Base-by-base conservation (phyloP, 2,329 filamentous ascomycete species). In the Penicillium sclerotigenum region DNA sequence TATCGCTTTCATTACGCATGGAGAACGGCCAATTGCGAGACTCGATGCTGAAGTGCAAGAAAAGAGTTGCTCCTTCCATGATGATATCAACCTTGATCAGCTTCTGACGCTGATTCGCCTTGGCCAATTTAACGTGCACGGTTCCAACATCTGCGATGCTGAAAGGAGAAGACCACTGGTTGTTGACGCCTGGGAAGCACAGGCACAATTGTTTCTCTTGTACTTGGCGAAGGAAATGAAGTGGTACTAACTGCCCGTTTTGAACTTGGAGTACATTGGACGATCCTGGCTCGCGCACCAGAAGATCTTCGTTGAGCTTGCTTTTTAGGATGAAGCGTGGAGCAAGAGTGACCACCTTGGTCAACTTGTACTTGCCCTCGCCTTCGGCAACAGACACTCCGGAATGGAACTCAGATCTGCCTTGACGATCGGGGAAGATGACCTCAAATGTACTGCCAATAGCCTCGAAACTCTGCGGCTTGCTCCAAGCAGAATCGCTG, bases 21-120 rank as follows among this genome's bases (percentile, higher is more conserved):
- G 92, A 97, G 76, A 94, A 99, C 0, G 94, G 94, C 94, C 94
- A 99, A 70, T 96, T 91, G 73, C 94, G 95, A 6, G 85, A 91
- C 76, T 99, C 94, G 63, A 93, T 80, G 68, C 87, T 94, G 56
- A 99, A 82, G 67, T 96, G 90, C 33, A 97, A 74, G 80, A 97
- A 99, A 38, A 99, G 88, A 1, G 93, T 97, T 0, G 93, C 90
- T 59, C 90, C 86, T 72, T 99, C 95, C 82, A 97, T 87, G 43
- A 99, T 80, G 41, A 97, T 84, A 70, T 99, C 94, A 13, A 95
- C 83, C 48, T 93, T 86, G 46, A 97, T 84, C 10, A 99, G 83
- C 61, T 87, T 88, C 71, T 99, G 95, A 37, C 92, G 85, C 73
- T 97, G 90, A 14, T 91, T 91, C 40, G 88, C 85, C 74, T 92